Base-by-base conservation (phyloP, 1,139 yeast species). In the Waltiozyma solani region DNA sequence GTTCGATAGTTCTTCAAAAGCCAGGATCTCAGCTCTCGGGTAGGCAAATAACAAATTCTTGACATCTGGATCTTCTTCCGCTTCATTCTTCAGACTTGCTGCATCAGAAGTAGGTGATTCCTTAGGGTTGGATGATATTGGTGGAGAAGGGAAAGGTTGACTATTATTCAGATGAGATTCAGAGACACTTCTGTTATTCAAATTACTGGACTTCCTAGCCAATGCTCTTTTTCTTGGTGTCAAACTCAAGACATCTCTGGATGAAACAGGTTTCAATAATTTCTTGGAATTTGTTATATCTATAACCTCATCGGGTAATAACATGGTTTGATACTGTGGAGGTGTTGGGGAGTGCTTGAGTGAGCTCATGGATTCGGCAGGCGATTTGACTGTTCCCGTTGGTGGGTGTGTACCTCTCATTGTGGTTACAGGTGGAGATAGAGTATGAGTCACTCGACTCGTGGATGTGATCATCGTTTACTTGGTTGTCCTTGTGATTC, bases 1-100 rank as follows among this genome's bases (percentile, higher is more conserved):
- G n/a, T 46, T 52, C 13, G 57, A 48, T 40, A 58, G 58, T 40
- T 69, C 71, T 42, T 69, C 71, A 51, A 64, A 69, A 18, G 69
- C 67, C 15, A 67, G 49, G 2, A 72, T 67, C 34, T 58, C 66
- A 12, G 73, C 60, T 31, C 61, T 59, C 13, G 57, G 56, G 40
- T 49, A 62, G 42, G 60, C 56, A 49, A 71, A 70, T 15, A 71
- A 51, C 1, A 67, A 36, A 1, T 38, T 40, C 21, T 40, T 50
- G 3, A 44, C 51, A 6, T 46, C 47, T 2, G 43, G 41, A 26
- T 43, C 32, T 11, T 27, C 13, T n/a, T 15, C 32, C 14, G 11
- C 20, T n/a, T 14, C 32, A 9, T 24, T n/a, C 12, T 13, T 7
- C n/a, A 24, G n/a, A 24, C 27, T 12, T n/a, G 12, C n/a, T 9